phyloP scores from a whole-genome alignment of 2,329 filamentous ascomycete genomes.

The Cercospora sojina region DNA sequence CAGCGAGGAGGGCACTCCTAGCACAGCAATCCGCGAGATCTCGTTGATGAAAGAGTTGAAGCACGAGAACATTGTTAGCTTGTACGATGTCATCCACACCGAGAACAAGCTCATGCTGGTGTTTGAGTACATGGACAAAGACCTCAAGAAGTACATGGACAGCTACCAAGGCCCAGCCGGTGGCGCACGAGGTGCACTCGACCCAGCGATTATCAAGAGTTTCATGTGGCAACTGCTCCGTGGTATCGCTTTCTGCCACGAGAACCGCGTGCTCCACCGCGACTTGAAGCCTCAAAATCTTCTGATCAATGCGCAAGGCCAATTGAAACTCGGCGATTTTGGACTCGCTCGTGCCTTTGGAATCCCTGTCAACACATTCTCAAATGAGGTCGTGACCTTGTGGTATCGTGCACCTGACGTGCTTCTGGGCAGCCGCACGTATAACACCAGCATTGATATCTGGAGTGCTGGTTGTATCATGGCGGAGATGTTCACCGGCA shows the following conservation, averaged over 20 bases:
- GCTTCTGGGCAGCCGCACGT: slow-evolving; percentile 86
- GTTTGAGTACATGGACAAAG: slow-evolving; percentile 98
- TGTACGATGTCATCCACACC: slow-evolving; percentile 98
- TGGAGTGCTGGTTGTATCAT: slow-evolving; percentile 99
- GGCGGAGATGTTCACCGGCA: slow-evolving; percentile 98
- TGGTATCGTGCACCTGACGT: slow-evolving; percentile 98
- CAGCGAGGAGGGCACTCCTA: slow-evolving; percentile 95
- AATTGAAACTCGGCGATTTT: slow-evolving; percentile 92
- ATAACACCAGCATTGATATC: slow-evolving; percentile 99
- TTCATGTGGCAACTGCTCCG: slow-evolving; percentile 98
- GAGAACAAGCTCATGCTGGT: slow-evolving; percentile 99
- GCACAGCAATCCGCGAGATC: slow-evolving; percentile 96
- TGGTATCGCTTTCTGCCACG: slow-evolving; percentile 96
- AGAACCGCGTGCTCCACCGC: slow-evolving; percentile 92
- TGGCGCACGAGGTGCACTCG: slow-evolving; percentile 83
- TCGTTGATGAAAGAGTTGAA: slow-evolving; percentile 99
- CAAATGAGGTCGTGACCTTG: slow-evolving; percentile 93
- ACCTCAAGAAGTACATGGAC: slow-evolving; percentile 99
- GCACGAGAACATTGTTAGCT: slow-evolving; percentile 94
- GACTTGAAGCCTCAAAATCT: slow-evolving; percentile 96
- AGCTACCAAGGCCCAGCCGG: slow-evolving; percentile 53
- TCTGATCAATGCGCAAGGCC: slow-evolving; percentile 86
- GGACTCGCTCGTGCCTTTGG: slow-evolving; percentile 91
- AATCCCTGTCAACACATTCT: slow-evolving; percentile 97
- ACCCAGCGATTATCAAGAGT: slow-evolving; percentile 89